Evolutionary conservation across 192 early-diverging fungal genomes (phyloP).

Genomic region (Spizellomyces sp.): DNA sequence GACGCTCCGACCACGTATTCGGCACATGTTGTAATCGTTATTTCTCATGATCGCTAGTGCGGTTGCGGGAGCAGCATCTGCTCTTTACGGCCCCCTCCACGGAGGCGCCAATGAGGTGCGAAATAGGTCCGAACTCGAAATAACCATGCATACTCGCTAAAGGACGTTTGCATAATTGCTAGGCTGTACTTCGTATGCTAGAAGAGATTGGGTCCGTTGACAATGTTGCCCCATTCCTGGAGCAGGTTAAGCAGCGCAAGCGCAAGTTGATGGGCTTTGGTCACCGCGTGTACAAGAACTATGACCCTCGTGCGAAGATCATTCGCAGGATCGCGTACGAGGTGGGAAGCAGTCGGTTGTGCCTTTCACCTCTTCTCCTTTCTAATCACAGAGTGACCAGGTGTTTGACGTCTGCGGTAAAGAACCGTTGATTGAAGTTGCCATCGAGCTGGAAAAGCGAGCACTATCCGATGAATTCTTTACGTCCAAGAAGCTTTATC

Average conservation of each 20-base stretch:
- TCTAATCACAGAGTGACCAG: constrained; percentile 1
- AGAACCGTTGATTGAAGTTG: constrained; percentile 65
- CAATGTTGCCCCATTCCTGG: constrained; percentile 59
- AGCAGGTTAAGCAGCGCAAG: constrained; percentile 59
- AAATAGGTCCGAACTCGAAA: not conserved
- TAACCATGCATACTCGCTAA: not conserved
- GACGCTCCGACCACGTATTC: too few relatives aligned
- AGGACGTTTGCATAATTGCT: constrained; percentile 4
- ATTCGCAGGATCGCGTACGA: constrained; percentile 61
- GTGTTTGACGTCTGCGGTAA: constrained; percentile 63
- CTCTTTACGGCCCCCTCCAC: constrained; percentile 66
- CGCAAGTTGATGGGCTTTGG: constrained; percentile 58
- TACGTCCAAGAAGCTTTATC: constrained; percentile 60
- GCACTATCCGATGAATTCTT: constrained; percentile 65
- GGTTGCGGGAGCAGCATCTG: constrained; percentile 61
- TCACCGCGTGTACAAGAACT: constrained; percentile 62
- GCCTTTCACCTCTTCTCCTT: not conserved
- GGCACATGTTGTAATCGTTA: too few relatives aligned
- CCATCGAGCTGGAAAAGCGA: constrained; percentile 58
- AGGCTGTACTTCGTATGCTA: constrained; percentile 63
- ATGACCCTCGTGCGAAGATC: constrained; percentile 65
- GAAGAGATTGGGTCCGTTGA: constrained; percentile 59
- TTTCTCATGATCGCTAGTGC: constrained; percentile 22
- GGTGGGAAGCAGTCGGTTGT: constrained; percentile 5
- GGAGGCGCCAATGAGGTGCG: constrained; percentile 57